Conservation (phyloP, 2,329 filamentous ascomycete genomes). For the Cadophora sp. region DNA sequence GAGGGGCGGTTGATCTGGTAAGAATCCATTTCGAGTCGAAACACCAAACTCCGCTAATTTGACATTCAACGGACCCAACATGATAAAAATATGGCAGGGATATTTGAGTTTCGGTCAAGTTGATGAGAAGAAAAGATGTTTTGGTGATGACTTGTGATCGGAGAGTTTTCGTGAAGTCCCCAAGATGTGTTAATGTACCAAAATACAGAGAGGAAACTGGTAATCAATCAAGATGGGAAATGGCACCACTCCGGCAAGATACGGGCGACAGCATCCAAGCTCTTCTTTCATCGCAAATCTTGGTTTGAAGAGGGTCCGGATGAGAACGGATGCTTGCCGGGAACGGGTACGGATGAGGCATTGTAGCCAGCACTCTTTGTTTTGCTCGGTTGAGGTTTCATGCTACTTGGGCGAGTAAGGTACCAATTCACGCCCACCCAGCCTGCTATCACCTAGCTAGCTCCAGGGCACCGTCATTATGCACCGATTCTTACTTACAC, state of each 20-base stretch:
- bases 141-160: background rate
- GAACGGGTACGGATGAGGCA: no score
- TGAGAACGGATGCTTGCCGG: background rate
- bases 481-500: no score
- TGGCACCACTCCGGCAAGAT: conserved; percentile 13
- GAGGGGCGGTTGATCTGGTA: conserved; percentile 74
- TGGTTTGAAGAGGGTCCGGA: conserved; percentile 12
- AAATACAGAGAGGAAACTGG: background rate
- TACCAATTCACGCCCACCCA: no score
- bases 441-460: no score
- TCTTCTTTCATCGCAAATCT: conserved; percentile 7
- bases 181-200: background rate
- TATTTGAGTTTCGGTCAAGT: background rate
- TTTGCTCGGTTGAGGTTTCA: no score
- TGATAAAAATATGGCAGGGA: conserved; percentile 24
- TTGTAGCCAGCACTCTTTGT: no score
- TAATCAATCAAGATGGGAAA: background rate
- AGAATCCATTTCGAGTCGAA: conserved; percentile 67
- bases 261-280: conserved; percentile 1
- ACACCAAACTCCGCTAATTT: conserved; percentile 38
- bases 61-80: conserved; percentile 40
- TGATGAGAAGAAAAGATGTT: background rate
- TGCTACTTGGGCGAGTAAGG: no score
- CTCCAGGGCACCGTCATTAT: no score
- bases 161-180: background rate